These are phyloP conservation scores for Chytridiales sp. DNA, from an alignment of 371 early-diverging fungal species.

Conservation along the genomic window DNA sequence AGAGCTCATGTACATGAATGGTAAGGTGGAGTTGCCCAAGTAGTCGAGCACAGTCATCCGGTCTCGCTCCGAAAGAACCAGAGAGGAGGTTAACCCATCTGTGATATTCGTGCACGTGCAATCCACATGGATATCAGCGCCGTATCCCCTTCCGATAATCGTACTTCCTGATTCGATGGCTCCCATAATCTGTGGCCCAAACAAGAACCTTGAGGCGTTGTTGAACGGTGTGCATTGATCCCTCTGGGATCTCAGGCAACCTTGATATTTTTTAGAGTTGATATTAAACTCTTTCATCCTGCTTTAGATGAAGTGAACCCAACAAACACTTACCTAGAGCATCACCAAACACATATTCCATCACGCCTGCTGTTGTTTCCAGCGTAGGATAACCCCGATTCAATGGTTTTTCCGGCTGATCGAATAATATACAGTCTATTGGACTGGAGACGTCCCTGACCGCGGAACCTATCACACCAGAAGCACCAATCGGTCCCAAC, in stretches of 20 bases:
- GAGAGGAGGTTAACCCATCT: no score
- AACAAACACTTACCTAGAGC: no score
- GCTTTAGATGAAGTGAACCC: no score
- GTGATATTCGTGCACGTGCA: no score
- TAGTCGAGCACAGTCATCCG: conserved; percentile 8
- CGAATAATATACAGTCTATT: conserved; percentile 11
- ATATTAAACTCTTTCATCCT: no score
- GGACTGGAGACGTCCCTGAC: conserved; percentile 1
- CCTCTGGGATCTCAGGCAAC: conserved; percentile 27
- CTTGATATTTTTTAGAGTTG: no score
- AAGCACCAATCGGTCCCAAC: conserved; percentile 23
- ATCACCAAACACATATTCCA: conserved; percentile 32
- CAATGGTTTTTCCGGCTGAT: not conserved
- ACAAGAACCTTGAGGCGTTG: conserved; percentile 17
- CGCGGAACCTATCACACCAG: conserved; percentile 13
- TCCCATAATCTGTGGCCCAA: conserved; percentile 34
- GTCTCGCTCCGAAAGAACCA: no score
- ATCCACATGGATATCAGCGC: conserved; percentile 13
- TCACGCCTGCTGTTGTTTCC: conserved; percentile 23
- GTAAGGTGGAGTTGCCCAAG: not conserved
- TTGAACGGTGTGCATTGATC: not conserved
- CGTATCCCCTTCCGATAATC: conserved; percentile 32
- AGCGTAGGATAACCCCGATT: conserved; percentile 28
- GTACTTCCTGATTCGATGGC: conserved; percentile 26
- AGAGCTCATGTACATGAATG: not conserved